Conservation (phyloP, 805 yeast genomes). For the Saccharomycopsis fibuligera region DNA sequence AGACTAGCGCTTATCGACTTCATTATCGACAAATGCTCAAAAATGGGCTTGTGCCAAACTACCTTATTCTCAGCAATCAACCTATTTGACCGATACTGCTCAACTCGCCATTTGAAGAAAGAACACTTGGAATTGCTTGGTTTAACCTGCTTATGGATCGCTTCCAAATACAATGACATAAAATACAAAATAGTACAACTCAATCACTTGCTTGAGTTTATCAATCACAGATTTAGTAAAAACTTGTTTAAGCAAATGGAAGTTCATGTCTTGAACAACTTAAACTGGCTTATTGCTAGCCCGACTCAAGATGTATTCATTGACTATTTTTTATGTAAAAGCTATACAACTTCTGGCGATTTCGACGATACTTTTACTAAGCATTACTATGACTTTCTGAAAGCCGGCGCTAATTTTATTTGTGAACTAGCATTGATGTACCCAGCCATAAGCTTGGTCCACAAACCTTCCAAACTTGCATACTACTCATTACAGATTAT, state of each 20-base stretch:
- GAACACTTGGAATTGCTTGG: conserved; percentile 35
- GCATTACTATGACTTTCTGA: conserved; percentile 13
- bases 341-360: too few species aligned
- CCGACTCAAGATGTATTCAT: conserved; percentile 18
- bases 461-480: conserved; percentile 15
- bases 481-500: conserved; percentile 11
- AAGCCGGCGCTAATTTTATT: conserved; percentile 15
- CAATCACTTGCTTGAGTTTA: conserved; percentile 4
- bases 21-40: conserved; percentile 4
- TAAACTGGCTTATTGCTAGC: conserved; percentile 31
- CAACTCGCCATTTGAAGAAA: conserved; percentile 29
- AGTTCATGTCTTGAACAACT: conserved; percentile 35
- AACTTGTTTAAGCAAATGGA: conserved; percentile 43
- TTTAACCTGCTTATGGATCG: conserved; percentile 41
- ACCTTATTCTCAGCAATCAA: conserved; percentile 23
- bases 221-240: conserved; percentile 21
- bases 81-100: conserved; percentile 35
- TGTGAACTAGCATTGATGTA: conserved; percentile 15
- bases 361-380: not conserved
- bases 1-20: conserved; percentile 10
- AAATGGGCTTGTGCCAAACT: conserved; percentile 1
- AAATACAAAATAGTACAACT: conserved; percentile 13
- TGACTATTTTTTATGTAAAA: conserved; percentile 17
- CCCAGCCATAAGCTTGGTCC: conserved; percentile 12
- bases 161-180: conserved; percentile 32